These are phyloP conservation scores for Dendrobium chrysotoxum DNA, from an alignment of 106 monocot species.

Conservation along the genomic window DNA sequence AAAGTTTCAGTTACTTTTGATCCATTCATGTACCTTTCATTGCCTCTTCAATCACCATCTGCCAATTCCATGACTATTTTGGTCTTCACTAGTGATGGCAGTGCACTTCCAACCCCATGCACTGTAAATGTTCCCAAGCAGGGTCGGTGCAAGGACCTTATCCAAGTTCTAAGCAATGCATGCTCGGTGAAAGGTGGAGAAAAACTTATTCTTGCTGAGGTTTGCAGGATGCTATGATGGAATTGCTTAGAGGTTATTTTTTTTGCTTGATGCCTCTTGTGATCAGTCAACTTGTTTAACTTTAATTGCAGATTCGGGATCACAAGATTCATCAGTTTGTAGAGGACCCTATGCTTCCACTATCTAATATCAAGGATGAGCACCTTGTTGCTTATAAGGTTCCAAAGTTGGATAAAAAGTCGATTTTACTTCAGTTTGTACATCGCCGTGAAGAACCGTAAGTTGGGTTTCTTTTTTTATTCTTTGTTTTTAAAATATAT, in stretches of 20 bases:
- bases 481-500: neutral
- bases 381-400: conserved; percentile 77
- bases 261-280: neutral
- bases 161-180: conserved; percentile 64
- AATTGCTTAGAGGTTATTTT: neutral
- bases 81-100: conserved; percentile 75
- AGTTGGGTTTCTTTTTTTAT: neutral
- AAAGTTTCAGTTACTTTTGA: conserved; percentile 99
- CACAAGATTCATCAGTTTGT: conserved; percentile 73
- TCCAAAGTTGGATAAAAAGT: conserved; percentile 44
- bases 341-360: conserved; percentile 63
- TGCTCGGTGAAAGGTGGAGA: conserved; percentile 73
- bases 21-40: conserved; percentile 99
- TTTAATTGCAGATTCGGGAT: conserved; percentile 57
- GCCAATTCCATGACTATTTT: conserved; percentile 68
- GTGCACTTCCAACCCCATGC: conserved; percentile 61
- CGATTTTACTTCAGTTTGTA: conserved; percentile 68
- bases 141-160: conserved; percentile 76
- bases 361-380: conserved; percentile 90
- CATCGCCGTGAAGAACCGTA: conserved; percentile 80
- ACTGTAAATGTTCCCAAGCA: conserved; percentile 96
- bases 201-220: conserved; percentile 89
- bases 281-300: neutral
- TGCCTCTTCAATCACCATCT: conserved; percentile 88
- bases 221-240: conserved; percentile 13